phyloP scores from a whole-genome alignment of 2,329 filamentous ascomycete genomes.

The Penicillium sp. region DNA sequence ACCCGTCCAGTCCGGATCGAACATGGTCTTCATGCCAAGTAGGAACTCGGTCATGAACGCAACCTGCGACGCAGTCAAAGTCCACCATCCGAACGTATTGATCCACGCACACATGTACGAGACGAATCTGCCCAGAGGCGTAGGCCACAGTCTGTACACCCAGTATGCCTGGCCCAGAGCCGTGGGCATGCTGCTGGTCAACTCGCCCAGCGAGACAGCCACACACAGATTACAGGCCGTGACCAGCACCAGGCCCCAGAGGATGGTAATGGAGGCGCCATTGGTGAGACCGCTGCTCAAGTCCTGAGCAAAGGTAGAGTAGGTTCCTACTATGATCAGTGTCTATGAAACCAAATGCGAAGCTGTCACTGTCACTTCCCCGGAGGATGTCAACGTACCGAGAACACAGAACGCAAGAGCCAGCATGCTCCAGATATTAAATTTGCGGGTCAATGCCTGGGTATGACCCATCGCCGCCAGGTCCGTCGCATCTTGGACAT shows the following conservation, averaged over 20 bases:
- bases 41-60: conserved; percentile 58
- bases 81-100: conserved; percentile 59
- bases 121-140: conserved; percentile 44
- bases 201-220: conserved; percentile 53
- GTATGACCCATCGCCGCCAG: conserved; percentile 43
- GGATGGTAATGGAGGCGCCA: conserved; percentile 52
- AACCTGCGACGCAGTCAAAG: conserved; percentile 52
- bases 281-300: conserved; percentile 51
- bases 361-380: too few species aligned
- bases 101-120: conserved; percentile 59
- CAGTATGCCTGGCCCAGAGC: conserved; percentile 59
- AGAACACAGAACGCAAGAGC: conserved; percentile 55
- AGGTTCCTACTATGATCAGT: conserved; percentile 41
- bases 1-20: conserved; percentile 47
- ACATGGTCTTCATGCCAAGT: conserved; percentile 55
- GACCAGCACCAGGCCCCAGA: conserved; percentile 55
- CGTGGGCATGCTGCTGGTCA: conserved; percentile 57
- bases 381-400: conserved; percentile 23
- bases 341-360: neutral
- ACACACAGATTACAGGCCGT: conserved; percentile 52
- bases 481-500: conserved; percentile 40
- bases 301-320: conserved; percentile 55
- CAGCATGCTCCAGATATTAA: conserved; percentile 55
- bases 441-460: conserved; percentile 46
- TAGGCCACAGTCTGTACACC: conserved; percentile 45